Percentiles rank a stretch among this genome's conserved stretches.
Conservation (phyloP, 2,329 filamentous ascomycete genomes). For the Aspergillus spinulosporus region DNA sequence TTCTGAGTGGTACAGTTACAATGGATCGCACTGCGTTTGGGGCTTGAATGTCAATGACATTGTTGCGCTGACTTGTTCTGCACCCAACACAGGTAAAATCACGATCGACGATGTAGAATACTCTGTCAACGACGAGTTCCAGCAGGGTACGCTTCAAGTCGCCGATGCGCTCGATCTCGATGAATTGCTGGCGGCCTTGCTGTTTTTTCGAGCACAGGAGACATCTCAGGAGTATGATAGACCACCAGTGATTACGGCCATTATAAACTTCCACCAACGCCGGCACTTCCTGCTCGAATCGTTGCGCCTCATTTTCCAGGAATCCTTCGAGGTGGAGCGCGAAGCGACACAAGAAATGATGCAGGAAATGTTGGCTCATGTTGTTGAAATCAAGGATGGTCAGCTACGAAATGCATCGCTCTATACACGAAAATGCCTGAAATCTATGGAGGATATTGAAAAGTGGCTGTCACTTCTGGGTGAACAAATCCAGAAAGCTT, state of each 20-base stretch:
- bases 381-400: constrained; percentile 59
- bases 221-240: constrained; percentile 70
- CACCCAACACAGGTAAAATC: constrained; percentile 64
- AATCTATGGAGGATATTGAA: constrained; percentile 74
- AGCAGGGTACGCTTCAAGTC: constrained; percentile 75
- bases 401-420: constrained; percentile 54
- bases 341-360: constrained; percentile 56
- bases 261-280: constrained; percentile 85
- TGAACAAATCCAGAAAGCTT: constrained; percentile 73
- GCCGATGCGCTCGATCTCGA: constrained; percentile 89
- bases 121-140: constrained; percentile 80
- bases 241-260: constrained; percentile 71
- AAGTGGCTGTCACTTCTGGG: constrained; percentile 71
- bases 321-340: constrained; percentile 63
- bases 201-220: constrained; percentile 72
- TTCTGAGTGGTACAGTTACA: constrained; percentile 60
- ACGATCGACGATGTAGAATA: constrained; percentile 72
- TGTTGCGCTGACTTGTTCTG: constrained; percentile 21
- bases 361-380: constrained; percentile 56
- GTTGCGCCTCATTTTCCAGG: constrained; percentile 73
- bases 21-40: background rate
- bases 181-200: constrained; percentile 77
- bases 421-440: constrained; percentile 73
- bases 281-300: constrained; percentile 81
- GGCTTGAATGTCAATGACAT: background rate